Evolutionary conservation across 176 grass and related monocot genomes (phyloP), one percentile per base, ranked within the genome.

Genomic region (Typha latifolia): DNA sequence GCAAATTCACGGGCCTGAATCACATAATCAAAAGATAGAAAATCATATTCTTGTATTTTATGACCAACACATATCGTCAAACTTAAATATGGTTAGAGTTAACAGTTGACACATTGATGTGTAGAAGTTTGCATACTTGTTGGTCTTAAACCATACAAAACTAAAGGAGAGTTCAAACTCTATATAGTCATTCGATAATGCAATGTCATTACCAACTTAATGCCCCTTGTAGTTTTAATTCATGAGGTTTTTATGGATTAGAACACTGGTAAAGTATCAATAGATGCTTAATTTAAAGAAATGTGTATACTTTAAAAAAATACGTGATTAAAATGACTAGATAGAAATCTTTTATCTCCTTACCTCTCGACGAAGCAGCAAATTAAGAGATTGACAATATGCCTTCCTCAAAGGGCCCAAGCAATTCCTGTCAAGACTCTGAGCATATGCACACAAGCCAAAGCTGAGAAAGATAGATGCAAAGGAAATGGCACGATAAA

Each of bases 321-420:
- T 12, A 72, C 48, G n/a, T 10, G 19, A 31, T 37, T 47, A 59
- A 21, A 53, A 61, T 64, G 13, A 20, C 24, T 32, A 22, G 49
- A 61, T 27, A 37, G 31, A 66, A 21, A 29, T 74, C 57, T 62
- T 74, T 22, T 9, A 11, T 71, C 52, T 55, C 69, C 80, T 74
- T 20, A 99, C 94, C 94, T 99, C 94, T 93, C 89, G 81, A 15
- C 94, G 94, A 66, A 99, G 89, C 76, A 99, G 64, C 64, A 99
- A 85, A 78, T 99, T 99, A 75, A 99, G 89, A 69, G 94, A 93
- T 53, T 93, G 83, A 49, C 94, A 99, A 18, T 99, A 99, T 51
- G 86, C 89, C 82, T 93, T 99, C 81, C 94, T 90, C 76, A 99
- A 78, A 32, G 89, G 84, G 18, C 77, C 81, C 79, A 99, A 85